These are phyloP conservation scores for Hyaloscypha hepaticicola DNA, from an alignment of 495 filamentous ascomycete species.

Conservation along the genomic window DNA sequence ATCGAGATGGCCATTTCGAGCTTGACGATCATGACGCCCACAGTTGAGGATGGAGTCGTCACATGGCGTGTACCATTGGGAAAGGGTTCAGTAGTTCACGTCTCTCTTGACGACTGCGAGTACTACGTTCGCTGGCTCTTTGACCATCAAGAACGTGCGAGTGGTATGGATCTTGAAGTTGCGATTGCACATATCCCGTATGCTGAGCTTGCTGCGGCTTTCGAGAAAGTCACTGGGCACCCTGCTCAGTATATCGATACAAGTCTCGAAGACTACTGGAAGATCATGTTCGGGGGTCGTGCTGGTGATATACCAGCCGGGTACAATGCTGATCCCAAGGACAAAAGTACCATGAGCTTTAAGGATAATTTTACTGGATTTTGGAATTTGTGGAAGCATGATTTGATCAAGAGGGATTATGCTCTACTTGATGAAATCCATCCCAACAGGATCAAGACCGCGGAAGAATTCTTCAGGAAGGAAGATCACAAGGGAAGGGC, in stretches of 20 bases:
- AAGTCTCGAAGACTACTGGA: constrained; percentile 44
- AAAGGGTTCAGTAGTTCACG: constrained; percentile 44
- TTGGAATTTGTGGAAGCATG: constrained; percentile 47
- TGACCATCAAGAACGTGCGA: constrained; percentile 46
- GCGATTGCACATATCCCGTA: constrained; percentile 48
- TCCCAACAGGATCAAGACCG: constrained; percentile 47
- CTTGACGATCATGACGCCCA: constrained; percentile 38
- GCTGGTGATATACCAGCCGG: constrained; percentile 33
- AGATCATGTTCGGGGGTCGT: constrained; percentile 19
- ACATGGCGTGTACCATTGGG: constrained; percentile 47
- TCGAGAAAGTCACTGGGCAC: constrained; percentile 52
- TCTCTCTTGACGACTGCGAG: constrained; percentile 53
- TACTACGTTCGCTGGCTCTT: constrained; percentile 57
- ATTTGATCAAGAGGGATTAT: constrained; percentile 48
- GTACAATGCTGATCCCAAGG: constrained; percentile 41
- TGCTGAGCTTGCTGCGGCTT: constrained; percentile 48
- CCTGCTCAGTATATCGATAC: constrained; percentile 44
- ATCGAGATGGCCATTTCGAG: constrained; percentile 48
- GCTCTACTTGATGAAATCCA: constrained; percentile 51
- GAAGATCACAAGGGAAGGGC: constrained; percentile 39
- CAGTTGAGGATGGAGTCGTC: constrained; percentile 41
- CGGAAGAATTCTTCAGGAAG: constrained; percentile 48
- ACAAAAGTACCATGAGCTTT: constrained; percentile 46
- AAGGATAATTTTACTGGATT: constrained; percentile 54
- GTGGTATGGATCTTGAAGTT: constrained; percentile 52